Evolutionary conservation across 2,329 filamentous ascomycete genomes (phyloP).

Genomic region (Exophiala mesophila): DNA sequence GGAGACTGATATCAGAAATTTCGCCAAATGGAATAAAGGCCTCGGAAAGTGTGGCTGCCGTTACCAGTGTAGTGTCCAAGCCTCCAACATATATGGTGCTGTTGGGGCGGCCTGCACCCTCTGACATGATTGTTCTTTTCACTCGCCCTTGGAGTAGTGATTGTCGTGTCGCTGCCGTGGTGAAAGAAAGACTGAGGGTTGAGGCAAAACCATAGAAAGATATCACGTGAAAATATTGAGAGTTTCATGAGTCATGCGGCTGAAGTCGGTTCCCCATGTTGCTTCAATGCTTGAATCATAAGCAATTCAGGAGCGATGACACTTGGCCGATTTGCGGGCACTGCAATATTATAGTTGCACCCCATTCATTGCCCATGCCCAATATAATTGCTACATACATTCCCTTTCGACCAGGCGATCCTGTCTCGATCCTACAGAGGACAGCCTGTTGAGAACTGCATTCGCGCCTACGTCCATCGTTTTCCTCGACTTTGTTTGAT

Average conservation of each 20-base stretch:
- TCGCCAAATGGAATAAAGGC: constrained; percentile 97
- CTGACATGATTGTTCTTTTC: constrained; percentile 77
- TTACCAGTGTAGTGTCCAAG: constrained; percentile 68
- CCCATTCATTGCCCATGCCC: background rate
- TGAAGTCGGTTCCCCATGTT: too few species aligned
- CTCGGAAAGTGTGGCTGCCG: constrained; percentile 69
- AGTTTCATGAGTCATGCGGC: too few species aligned
- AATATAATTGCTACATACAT: background rate
- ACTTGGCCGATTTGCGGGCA: constrained; percentile 10
- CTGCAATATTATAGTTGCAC: too few species aligned
- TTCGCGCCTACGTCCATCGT: background rate
- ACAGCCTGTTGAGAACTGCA: constrained; percentile 1
- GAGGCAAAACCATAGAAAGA: too few species aligned
- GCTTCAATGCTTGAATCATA: too few species aligned
- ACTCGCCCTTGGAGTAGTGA: too few species aligned
- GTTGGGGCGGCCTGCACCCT: constrained; percentile 71
- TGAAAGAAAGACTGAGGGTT: too few species aligned
- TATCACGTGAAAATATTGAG: too few species aligned
- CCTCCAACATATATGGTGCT: constrained; percentile 90
- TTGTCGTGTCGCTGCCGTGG: too few species aligned
- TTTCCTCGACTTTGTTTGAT: background rate
- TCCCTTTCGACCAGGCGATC: background rate
- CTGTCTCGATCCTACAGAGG: background rate
- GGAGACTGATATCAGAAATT: constrained; percentile 83
- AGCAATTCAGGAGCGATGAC: constrained; percentile 16